These are phyloP conservation scores for Parafenestella ontariensis DNA, from an alignment of 2,329 filamentous ascomycete species.

Conservation along the genomic window DNA sequence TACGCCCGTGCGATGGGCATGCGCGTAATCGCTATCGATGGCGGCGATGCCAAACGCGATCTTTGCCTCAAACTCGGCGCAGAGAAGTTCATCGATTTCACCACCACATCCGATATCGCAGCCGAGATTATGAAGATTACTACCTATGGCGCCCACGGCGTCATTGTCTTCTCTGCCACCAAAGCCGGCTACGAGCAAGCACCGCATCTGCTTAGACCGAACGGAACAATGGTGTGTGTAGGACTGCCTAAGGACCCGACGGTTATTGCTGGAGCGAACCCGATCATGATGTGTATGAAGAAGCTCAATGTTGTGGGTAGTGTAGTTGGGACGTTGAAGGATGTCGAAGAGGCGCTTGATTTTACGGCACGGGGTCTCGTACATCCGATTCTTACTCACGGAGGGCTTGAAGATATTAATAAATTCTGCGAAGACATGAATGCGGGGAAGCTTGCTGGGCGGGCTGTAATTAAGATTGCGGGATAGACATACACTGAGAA, in stretches of 20 bases:
- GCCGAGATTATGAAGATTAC: constrained; percentile 55
- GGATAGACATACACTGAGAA: constrained; percentile 3
- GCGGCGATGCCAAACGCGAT: constrained; percentile 56
- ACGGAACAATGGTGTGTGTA: constrained; percentile 39
- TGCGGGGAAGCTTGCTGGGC: constrained; percentile 49
- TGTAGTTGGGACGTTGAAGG: constrained; percentile 53
- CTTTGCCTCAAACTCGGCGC: constrained; percentile 60
- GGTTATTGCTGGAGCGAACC: constrained; percentile 39
- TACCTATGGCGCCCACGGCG: constrained; percentile 77
- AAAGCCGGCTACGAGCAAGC: constrained; percentile 46
- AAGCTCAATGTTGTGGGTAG: constrained; percentile 53
- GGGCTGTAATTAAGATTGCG: constrained; percentile 52
- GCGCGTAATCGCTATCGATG: constrained; percentile 63
- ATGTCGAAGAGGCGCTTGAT: constrained; percentile 56
- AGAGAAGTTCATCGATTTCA: constrained; percentile 64
- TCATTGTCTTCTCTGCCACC: constrained; percentile 74
- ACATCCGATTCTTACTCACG: constrained; percentile 49
- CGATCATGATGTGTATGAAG: constrained; percentile 49
- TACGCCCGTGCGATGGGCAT: constrained; percentile 63
- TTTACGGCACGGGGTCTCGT: constrained; percentile 54
- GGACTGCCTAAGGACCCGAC: constrained; percentile 33
- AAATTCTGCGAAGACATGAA: constrained; percentile 50
- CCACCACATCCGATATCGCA: constrained; percentile 67
- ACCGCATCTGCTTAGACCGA: constrained; percentile 33
- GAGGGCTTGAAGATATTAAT: constrained; percentile 49